Evolutionary conservation across 2,329 filamentous ascomycete genomes (phyloP).

Genomic region (Hyphodiscus sp.): DNA sequence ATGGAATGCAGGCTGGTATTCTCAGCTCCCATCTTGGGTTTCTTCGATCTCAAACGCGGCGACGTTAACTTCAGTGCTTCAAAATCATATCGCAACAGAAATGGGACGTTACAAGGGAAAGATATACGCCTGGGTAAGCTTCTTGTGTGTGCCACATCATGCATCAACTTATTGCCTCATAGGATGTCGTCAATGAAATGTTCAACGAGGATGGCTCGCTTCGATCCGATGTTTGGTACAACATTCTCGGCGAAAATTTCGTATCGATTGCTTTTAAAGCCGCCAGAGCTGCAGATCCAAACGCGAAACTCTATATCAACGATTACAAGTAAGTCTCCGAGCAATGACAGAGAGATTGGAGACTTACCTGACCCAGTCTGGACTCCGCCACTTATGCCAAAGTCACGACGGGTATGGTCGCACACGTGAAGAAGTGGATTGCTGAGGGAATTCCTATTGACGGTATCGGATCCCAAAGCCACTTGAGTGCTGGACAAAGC

Average conservation of each 20-base stretch:
- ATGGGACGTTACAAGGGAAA: conserved; percentile 57
- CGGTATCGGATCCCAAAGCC: conserved; percentile 41
- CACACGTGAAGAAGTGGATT: conserved; percentile 57
- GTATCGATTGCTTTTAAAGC: conserved; percentile 64
- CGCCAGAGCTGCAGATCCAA: conserved; percentile 58
- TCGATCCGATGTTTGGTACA: conserved; percentile 48
- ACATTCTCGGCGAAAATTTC: conserved; percentile 63
- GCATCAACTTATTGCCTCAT: not conserved
- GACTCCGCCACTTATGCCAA: conserved; percentile 52
- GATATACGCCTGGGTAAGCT: conserved; percentile 45
- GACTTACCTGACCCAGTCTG: conserved; percentile 42
- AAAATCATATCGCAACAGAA: conserved; percentile 53
- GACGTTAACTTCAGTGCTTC: conserved; percentile 47
- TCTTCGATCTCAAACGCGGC: conserved; percentile 39
- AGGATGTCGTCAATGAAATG: conserved; percentile 58
- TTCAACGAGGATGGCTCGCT: conserved; percentile 38
- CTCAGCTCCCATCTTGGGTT: conserved; percentile 54
- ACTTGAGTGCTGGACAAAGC: conserved; percentile 10
- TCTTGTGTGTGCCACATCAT: not conserved
- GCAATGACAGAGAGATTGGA: conserved; percentile 24
- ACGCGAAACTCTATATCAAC: conserved; percentile 69
- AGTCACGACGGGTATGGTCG: conserved; percentile 49
- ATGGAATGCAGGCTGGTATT: conserved; percentile 50
- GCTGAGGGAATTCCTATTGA: conserved; percentile 57
- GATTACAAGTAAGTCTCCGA: conserved; percentile 52